Base-by-base conservation (phyloP, 257 asterid species). In the Nicotiana noctiflora region DNA sequence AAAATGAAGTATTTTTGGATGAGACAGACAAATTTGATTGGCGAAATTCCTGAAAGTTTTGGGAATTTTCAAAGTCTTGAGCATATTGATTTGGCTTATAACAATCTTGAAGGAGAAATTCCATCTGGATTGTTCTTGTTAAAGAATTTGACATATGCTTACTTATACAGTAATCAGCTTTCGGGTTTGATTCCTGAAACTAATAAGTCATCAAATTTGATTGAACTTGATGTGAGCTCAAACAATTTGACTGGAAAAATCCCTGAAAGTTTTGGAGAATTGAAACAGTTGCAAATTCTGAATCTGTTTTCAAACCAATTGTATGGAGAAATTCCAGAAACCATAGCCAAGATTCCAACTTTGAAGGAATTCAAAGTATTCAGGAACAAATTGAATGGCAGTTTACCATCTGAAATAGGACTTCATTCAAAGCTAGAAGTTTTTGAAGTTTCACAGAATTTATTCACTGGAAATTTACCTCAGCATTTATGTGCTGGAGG, bases 331-430 rank as follows among this genome's bases (percentile, higher is more conserved):
- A 19, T 95, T 23, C 97, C 99, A 9, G 85, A 62, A 77, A 84
- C 90, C 68, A 84, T 95, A 17, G 97, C 94, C 75, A 82, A 44
- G 25, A 79, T 91, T 23, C 92, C 91, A 32, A 84, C 75, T 83
- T 78, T 95, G 68, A 83, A 64, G 82, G 77, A 0, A 63, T 87
- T 95, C 27, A 82, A 88, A 55, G 83, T 89, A 76, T 95, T 90
- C 81, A 76, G 64, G 25, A 95, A 95, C 17, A 87, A 84, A 21
- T 62, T 95, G 80, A 90, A 83, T 65, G 98, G 99, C 5, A 37
- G 23, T 14, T 74, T 95, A 75, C 99, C 99, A 8, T 91, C 91
- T 17, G 90, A 85, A 19, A 53, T 95, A 74, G 99, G 99, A 61
- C 84, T 67, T 61, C 86, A 88, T 84, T 93, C 97, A 0, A 86